These are phyloP conservation scores for Gossypioides kirkii DNA, from an alignment of 345 rosid species.

Conservation along the genomic window DNA sequence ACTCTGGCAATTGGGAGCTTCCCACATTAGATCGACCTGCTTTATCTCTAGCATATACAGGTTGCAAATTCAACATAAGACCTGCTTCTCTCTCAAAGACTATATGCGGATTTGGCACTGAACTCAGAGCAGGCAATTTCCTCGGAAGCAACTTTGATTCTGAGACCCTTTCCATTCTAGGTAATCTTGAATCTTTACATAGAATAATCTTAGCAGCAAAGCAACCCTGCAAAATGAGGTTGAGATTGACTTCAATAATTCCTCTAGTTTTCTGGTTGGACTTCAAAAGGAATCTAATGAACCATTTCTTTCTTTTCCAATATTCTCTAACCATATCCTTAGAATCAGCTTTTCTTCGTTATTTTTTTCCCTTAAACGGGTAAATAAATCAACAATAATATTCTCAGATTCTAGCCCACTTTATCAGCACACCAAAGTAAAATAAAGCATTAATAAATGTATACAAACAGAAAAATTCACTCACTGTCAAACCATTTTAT, in stretches of 20 bases:
- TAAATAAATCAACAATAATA: background rate
- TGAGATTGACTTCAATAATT: conserved; percentile 9
- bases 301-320: conserved; percentile 5
- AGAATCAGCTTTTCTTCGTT: background rate
- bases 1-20: conserved; percentile 28
- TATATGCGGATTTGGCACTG: conserved; percentile 29
- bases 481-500: background rate
- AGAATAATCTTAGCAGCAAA: conserved; percentile 17
- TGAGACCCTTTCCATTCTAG: conserved; percentile 57
- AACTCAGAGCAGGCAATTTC: conserved; percentile 43
- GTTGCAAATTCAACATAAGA: conserved; percentile 38
- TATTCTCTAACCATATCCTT: background rate
- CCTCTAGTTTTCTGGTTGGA: background rate
- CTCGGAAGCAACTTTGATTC: conserved; percentile 53
- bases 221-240: conserved; percentile 31
- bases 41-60: conserved; percentile 44
- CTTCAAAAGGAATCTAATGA: background rate
- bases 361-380: background rate
- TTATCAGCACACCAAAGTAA: background rate
- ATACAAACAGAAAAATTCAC: background rate
- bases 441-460: background rate
- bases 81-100: conserved; percentile 32
- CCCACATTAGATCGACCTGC: conserved; percentile 27
- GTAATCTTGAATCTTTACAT: conserved; percentile 30
- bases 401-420: background rate